phyloP scores from a whole-genome alignment of 179 eudicot genomes.

The Silene noctiflora region DNA sequence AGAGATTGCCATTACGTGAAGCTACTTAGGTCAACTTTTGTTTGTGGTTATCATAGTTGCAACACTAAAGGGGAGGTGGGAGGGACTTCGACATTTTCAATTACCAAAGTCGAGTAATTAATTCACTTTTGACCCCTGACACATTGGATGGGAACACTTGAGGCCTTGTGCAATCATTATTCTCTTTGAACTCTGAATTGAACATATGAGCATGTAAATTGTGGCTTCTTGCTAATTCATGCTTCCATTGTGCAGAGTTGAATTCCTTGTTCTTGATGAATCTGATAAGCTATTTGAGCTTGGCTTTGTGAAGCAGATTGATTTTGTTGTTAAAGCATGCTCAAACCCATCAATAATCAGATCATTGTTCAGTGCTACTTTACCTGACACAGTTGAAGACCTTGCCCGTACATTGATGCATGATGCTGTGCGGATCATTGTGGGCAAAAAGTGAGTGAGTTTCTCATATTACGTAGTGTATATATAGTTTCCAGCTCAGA shows the following conservation, averaged over 20 bases:
- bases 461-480: background rate
- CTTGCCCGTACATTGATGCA: constrained; percentile 99
- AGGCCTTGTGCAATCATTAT: background rate
- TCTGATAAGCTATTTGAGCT: constrained; percentile 95
- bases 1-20: background rate
- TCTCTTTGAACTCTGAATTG: background rate
- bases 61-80: background rate
- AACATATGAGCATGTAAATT: background rate
- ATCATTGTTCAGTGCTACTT: constrained; percentile 92
- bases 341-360: constrained; percentile 83
- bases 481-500: constrained; percentile 4
- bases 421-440: constrained; percentile 88
- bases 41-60: background rate
- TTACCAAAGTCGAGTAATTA: background rate
- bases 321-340: constrained; percentile 91
- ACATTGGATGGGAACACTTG: background rate
- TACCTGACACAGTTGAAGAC: constrained; percentile 96
- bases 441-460: constrained; percentile 79
- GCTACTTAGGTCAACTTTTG: constrained; percentile 2
- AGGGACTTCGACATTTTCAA: background rate
- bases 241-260: constrained; percentile 60
- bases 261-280: constrained; percentile 96
- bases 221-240: background rate
- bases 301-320: constrained; percentile 94
- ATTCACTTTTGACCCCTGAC: background rate